Percentiles rank a stretch among this genome's conserved stretches.
Evolutionary conservation across 352 stramenopile species (phyloP).

Genomic region (Globisporangium perplexum): DNA sequence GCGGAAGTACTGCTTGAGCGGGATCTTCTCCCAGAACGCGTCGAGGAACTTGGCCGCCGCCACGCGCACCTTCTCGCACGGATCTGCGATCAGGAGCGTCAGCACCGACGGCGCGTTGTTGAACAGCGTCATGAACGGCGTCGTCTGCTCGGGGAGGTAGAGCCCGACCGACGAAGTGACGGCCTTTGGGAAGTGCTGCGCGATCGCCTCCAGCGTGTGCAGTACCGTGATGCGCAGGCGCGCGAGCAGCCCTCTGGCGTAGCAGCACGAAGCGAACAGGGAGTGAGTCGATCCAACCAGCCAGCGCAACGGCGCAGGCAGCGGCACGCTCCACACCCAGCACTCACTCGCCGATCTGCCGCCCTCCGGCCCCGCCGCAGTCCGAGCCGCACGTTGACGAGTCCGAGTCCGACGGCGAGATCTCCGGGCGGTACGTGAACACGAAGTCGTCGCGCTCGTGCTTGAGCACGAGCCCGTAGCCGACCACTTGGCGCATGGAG

Average conservation of each 20-base stretch:
- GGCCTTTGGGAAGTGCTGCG: constrained; percentile 53
- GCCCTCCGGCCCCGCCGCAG: constrained; percentile 16
- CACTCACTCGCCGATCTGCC: constrained; percentile 47
- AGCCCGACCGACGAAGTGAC: constrained; percentile 76
- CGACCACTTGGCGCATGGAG: constrained; percentile 78
- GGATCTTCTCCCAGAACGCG: constrained; percentile 77
- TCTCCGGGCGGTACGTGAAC: constrained; percentile 47
- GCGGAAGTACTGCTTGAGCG: constrained; percentile 77
- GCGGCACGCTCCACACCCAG: too few species aligned
- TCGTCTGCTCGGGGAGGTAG: constrained; percentile 78
- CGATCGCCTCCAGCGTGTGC: constrained; percentile 62
- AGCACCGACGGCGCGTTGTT: constrained; percentile 70
- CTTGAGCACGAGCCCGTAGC: constrained; percentile 52
- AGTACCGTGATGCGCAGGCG: constrained; percentile 71
- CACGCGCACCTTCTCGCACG: constrained; percentile 67
- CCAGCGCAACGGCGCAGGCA: too few species aligned
- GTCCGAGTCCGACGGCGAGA: constrained; percentile 63
- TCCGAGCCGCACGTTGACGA: constrained; percentile 70
- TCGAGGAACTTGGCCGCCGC: constrained; percentile 77
- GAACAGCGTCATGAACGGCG: constrained; percentile 80
- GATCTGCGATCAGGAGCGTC: constrained; percentile 70
- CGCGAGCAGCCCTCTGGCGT: constrained; percentile 50
- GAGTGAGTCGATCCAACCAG: background rate
- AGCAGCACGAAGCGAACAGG: background rate
- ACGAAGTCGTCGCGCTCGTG: constrained; percentile 47